Evolutionary conservation across 2,329 filamentous ascomycete genomes (phyloP).

Genomic region (Pyricularia sp.): DNA sequence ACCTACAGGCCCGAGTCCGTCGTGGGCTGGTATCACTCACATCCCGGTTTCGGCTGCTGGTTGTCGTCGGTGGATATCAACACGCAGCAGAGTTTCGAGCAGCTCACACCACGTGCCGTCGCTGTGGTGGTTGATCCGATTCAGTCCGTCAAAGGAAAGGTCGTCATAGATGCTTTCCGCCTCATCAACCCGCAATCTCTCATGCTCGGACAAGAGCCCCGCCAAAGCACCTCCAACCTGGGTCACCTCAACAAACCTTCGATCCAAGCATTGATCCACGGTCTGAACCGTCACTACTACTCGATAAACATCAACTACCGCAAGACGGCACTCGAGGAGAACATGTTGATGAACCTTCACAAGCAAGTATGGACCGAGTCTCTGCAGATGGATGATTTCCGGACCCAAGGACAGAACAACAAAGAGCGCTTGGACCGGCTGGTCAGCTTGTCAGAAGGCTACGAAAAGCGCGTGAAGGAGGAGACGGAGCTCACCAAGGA

Average conservation of each 20-base stretch:
- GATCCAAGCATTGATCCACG: conserved; percentile 98
- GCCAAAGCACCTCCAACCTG: conserved; percentile 94
- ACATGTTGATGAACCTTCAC: conserved; percentile 99
- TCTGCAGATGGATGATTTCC: conserved; percentile 92
- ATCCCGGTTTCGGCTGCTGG: conserved; percentile 98
- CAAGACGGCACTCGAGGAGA: conserved; percentile 95
- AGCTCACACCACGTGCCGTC: conserved; percentile 89
- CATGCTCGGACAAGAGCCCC: conserved; percentile 94
- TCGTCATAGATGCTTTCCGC: conserved; percentile 97
- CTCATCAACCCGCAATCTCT: conserved; percentile 95
- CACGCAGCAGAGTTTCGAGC: conserved; percentile 99
- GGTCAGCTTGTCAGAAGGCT: conserved; percentile 82
- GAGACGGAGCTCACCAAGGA: conserved; percentile 96
- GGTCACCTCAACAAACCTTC: conserved; percentile 98
- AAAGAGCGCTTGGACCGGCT: conserved; percentile 79
- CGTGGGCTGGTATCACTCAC: conserved; percentile 98
- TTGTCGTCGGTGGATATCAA: conserved; percentile 98
- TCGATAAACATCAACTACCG: conserved; percentile 97
- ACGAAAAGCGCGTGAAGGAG: conserved; percentile 98
- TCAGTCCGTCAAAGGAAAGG: conserved; percentile 98
- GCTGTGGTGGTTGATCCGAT: conserved; percentile 98
- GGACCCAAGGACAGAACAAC: conserved; percentile 69
- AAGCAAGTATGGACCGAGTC: conserved; percentile 99
- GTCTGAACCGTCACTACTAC: conserved; percentile 97
- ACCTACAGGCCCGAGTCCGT: conserved; percentile 80